These are phyloP conservation scores for Actinomucor elegans DNA, from an alignment of 371 early-diverging fungal species.

Conservation along the genomic window DNA sequence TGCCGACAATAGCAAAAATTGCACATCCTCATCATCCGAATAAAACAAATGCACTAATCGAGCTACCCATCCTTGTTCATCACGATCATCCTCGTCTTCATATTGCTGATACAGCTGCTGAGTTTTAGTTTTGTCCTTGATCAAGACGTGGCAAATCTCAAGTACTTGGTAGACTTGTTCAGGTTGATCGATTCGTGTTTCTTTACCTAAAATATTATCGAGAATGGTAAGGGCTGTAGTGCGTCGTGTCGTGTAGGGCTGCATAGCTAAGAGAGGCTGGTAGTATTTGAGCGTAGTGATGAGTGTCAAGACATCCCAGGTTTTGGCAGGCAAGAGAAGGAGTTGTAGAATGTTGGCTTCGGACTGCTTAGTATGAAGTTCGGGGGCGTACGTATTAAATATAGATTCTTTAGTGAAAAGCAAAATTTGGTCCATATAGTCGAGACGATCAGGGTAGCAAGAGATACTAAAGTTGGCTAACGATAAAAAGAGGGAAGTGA, in stretches of 20 bases:
- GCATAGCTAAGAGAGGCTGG: constrained; percentile 75
- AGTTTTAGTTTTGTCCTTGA: constrained; percentile 72
- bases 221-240: constrained; percentile 80
- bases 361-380: constrained; percentile 60
- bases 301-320: constrained; percentile 7
- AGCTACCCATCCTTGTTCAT: constrained; percentile 58
- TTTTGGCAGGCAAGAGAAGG: constrained; percentile 67
- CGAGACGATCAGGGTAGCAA: constrained; percentile 87
- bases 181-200: constrained; percentile 66
- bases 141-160: constrained; percentile 78
- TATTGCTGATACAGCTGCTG: constrained; percentile 11
- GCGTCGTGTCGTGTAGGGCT: constrained; percentile 78
- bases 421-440: constrained; percentile 86
- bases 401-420: constrained; percentile 76
- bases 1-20: constrained; percentile 76
- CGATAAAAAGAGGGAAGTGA: constrained; percentile 83
- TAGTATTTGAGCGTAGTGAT: constrained; percentile 61
- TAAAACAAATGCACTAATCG: constrained; percentile 81
- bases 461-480: constrained; percentile 87
- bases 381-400: constrained; percentile 54
- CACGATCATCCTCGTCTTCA: constrained; percentile 10
- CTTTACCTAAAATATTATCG: constrained; percentile 61
- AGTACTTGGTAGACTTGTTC: constrained; percentile 83
- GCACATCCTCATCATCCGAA: constrained; percentile 68
- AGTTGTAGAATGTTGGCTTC: constrained; percentile 64